Percentiles rank a stretch among this genome's conserved stretches.
phyloP scores from a whole-genome alignment of 345 rosid genomes.

The Eucalyptus guilfoylei region DNA sequence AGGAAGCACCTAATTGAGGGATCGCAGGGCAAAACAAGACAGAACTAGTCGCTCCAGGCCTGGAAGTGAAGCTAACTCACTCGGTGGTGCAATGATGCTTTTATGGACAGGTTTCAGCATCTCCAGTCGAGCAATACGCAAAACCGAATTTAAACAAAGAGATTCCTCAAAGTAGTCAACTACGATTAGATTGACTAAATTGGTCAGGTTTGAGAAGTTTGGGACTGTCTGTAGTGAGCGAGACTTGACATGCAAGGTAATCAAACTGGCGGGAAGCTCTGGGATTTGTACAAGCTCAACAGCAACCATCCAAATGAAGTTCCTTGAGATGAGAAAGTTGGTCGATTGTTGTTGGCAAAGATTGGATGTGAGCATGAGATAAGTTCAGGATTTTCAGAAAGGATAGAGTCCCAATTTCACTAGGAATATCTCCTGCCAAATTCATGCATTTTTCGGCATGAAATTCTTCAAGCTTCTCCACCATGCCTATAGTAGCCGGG shows the following conservation, averaged over 20 bases:
- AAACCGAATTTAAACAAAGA: not conserved
- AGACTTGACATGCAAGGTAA: not conserved
- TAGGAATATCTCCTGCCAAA: too few relatives aligned
- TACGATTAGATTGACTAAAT: not conserved
- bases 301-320: not conserved
- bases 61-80: too few relatives aligned
- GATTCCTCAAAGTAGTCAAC: not conserved
- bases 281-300: not conserved
- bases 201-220: not conserved
- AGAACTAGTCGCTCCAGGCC: too few relatives aligned
- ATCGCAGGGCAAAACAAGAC: too few relatives aligned
- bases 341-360: not conserved
- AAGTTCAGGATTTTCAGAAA: not conserved
- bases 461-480: too few relatives aligned
- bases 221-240: not conserved
- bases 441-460: too few relatives aligned
- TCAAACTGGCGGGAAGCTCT: not conserved
- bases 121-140: too few relatives aligned
- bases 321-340: not conserved
- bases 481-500: rapidly evolving
- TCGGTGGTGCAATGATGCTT: too few relatives aligned
- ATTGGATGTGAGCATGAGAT: not conserved
- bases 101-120: too few relatives aligned
- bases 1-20: too few relatives aligned
- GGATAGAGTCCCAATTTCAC: not conserved